Percentiles rank a stretch among this genome's conserved stretches.
These are phyloP conservation scores for Pichia sp. DNA, from an alignment of 1,139 yeast species.

Conservation along the genomic window DNA sequence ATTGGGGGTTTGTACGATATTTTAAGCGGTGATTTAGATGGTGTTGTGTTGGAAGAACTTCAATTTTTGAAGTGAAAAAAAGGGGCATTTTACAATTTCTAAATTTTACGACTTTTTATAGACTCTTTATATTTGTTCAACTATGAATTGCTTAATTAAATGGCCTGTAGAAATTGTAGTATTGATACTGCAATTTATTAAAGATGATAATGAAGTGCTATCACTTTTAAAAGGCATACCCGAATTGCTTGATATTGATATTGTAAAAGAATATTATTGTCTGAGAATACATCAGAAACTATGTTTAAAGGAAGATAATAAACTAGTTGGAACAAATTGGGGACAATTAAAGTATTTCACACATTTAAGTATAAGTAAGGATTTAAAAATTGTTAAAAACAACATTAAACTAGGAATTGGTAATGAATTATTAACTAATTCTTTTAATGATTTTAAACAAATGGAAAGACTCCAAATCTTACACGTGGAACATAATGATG, in stretches of 20 bases:
- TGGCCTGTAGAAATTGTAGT: conserved; percentile 2
- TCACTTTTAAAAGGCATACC: neutral
- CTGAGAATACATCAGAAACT: neutral
- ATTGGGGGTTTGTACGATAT: conserved; percentile 1
- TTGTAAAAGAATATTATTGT: neutral
- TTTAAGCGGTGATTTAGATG: neutral
- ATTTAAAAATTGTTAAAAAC: neutral
- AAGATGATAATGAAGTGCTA: neutral
- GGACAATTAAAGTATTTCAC: neutral
- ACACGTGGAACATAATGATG: conserved; percentile 3
- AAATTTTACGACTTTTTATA: neutral
- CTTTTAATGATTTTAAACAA: neutral
- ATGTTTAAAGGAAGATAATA: neutral
- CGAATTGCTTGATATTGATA: neutral
- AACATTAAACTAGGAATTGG: neutral
- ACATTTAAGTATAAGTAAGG: neutral
- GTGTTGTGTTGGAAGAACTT: conserved; percentile 2
- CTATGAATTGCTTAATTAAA: conserved; percentile 3
- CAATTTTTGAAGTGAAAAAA: neutral
- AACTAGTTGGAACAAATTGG: neutral
- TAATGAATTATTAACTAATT: neutral
- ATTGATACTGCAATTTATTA: neutral
- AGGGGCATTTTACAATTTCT: neutral
- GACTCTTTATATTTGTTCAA: neutral
- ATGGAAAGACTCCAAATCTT: neutral